Percentiles rank a stretch among this genome's conserved stretches.
These are phyloP conservation scores for Hypericum perforatum DNA, from an alignment of 345 rosid species.

Conservation along the genomic window DNA sequence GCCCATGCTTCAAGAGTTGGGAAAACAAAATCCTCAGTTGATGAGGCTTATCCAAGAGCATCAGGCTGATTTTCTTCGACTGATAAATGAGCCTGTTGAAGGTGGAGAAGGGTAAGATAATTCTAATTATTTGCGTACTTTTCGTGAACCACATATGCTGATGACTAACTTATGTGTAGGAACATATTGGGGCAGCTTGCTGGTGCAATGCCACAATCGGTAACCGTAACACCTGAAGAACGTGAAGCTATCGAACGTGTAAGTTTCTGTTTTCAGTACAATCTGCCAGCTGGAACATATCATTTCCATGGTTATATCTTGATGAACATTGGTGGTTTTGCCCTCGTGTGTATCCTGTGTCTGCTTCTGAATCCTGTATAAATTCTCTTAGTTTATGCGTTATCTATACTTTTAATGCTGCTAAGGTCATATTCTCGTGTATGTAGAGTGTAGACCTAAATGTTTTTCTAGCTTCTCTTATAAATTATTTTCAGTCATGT, in stretches of 20 bases:
- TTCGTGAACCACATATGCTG: background rate
- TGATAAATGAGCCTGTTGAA: slow-evolving; percentile 81
- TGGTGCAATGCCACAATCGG: slow-evolving; percentile 72
- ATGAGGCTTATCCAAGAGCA: slow-evolving; percentile 86
- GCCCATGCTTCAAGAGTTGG: slow-evolving; percentile 95
- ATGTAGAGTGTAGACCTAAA: too few species aligned
- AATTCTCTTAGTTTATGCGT: too few species aligned
- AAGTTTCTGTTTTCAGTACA: slow-evolving; percentile 6
- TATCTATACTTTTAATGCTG: too few species aligned
- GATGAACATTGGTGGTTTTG: too few species aligned
- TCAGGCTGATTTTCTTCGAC: slow-evolving; percentile 71
- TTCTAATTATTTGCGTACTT: background rate
- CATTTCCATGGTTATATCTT: too few species aligned
- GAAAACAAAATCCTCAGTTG: slow-evolving; percentile 78
- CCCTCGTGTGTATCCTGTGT: too few species aligned
- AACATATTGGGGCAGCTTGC: slow-evolving; percentile 61
- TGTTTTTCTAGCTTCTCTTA: too few species aligned
- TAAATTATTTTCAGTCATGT: too few species aligned
- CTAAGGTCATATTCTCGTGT: too few species aligned
- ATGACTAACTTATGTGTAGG: slow-evolving; percentile 21
- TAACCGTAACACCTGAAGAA: slow-evolving; percentile 84
- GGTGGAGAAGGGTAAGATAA: slow-evolving; percentile 70
- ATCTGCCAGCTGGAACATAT: too few species aligned
- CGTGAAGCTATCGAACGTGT: slow-evolving; percentile 96
- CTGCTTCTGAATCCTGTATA: too few species aligned